Base-by-base conservation (phyloP, 768 basidiomycete species). In the Boletus bicolor region DNA sequence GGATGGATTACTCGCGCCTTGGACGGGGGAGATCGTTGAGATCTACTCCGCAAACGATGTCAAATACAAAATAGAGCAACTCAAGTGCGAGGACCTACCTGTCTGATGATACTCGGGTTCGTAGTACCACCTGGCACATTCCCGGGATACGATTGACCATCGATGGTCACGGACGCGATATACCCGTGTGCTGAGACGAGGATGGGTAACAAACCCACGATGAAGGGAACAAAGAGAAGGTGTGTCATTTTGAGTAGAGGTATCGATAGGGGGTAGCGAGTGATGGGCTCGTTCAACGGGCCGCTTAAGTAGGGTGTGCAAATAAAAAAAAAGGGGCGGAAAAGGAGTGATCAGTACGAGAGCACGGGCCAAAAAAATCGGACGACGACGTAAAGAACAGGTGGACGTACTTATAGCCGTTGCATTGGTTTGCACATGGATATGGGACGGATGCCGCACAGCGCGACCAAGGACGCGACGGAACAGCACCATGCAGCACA, bases 1-100 rank as follows among this genome's bases (percentile, higher is more conserved):
- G 44, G 73, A 76, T 4, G 80, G 71, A 67, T 86, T 87, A 39
- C 41, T 69, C 17, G 84, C 73, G 48, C 84, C 85, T 67, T 88
- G 79, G 53, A 82, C 78, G 0, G 81, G 81, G 11, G 67, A 62
- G 55, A 76, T 78, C 49, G 76, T 75, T 14, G 68, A 69, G 5
- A 69, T 44, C 68, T 69, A 37, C 2, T 36, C 11, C 24, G 36
- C 14, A 7, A 42, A 51, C 10, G 30, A 32, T 15, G 37, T 64
- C 44, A 50, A 36, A 24, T 28, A 50, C 11, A n/a, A 34, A 36
- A n/a, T 4, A 24, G 9, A 21, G 37, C 7, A 17, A 24, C n/a
- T 42, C 36, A 6, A 14, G 41, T 2, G 24, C 26, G 34, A 39
- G 19, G 15, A 58, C 68, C 48, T 52, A 79, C 71, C 54, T 73